Evolutionary conservation across 2,329 filamentous ascomycete genomes (phyloP).

Genomic region (Hawksworthiomyces lignivorus): DNA sequence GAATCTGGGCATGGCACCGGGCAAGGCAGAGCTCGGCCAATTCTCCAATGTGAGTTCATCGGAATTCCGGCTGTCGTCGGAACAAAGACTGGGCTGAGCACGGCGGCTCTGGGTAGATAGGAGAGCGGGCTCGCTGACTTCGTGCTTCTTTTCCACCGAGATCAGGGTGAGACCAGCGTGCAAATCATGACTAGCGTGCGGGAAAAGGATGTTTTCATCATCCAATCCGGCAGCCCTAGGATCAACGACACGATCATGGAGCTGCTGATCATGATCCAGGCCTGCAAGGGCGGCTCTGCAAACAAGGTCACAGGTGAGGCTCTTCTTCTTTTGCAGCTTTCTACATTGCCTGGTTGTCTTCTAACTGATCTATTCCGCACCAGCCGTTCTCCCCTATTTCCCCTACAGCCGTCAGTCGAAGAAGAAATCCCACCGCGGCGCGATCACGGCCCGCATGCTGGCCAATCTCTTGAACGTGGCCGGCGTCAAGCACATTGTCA

Average conservation of each 20-base stretch:
- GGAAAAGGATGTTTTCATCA: slow-evolving; percentile 97
- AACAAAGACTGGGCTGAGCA: neutral
- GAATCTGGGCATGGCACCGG: slow-evolving; percentile 58
- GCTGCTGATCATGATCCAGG: slow-evolving; percentile 96
- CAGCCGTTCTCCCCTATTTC: slow-evolving; percentile 88
- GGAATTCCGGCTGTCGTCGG: neutral
- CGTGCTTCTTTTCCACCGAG: slow-evolving; percentile 15
- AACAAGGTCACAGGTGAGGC: slow-evolving; percentile 83
- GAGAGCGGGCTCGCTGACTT: slow-evolving; percentile 1
- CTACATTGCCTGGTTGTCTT: neutral
- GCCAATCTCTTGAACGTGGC: slow-evolving; percentile 90
- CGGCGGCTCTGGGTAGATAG: too few species aligned
- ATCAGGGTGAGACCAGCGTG: slow-evolving; percentile 62
- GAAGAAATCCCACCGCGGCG: slow-evolving; percentile 94
- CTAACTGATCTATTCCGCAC: neutral
- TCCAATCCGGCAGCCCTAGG: slow-evolving; percentile 90
- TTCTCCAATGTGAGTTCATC: slow-evolving; percentile 52
- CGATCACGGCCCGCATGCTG: slow-evolving; percentile 94
- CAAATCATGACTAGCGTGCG: slow-evolving; percentile 70
- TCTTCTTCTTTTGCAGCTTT: neutral
- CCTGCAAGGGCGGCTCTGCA: slow-evolving; percentile 94
- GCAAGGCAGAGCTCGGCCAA: slow-evolving; percentile 58
- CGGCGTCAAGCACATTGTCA: slow-evolving; percentile 95
- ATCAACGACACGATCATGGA: slow-evolving; percentile 99
- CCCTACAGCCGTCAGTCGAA: slow-evolving; percentile 99